These are phyloP conservation scores for Crithidia acanthocephali DNA, from an alignment of 208 protist genomes.

Conservation along the genomic window DNA sequence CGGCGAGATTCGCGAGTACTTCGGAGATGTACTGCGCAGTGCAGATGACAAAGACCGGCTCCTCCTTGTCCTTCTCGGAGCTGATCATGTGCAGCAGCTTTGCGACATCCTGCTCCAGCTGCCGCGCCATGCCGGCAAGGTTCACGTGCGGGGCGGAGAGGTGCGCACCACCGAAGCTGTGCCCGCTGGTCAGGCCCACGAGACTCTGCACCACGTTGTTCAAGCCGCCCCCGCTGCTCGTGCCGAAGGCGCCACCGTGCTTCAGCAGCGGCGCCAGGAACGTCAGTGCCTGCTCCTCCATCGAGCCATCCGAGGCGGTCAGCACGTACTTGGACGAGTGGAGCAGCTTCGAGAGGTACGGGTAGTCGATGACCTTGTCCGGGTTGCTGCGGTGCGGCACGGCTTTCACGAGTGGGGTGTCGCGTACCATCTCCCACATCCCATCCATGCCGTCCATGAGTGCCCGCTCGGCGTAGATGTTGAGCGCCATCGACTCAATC, in stretches of 20 bases:
- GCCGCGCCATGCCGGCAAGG: constrained; percentile 43
- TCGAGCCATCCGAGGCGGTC: constrained; percentile 35
- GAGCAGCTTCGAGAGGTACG: constrained; percentile 56
- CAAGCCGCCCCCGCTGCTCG: constrained; percentile 6
- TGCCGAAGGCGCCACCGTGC: constrained; percentile 16
- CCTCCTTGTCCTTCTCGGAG: constrained; percentile 24
- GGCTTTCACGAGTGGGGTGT: constrained; percentile 33
- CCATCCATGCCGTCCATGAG: constrained; percentile 57
- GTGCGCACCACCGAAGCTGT: constrained; percentile 27
- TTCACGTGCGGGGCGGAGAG: constrained; percentile 71
- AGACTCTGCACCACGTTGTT: constrained; percentile 12
- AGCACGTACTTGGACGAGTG: constrained; percentile 52
- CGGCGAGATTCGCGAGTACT: constrained; percentile 72
- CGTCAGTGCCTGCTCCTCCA: constrained; percentile 48
- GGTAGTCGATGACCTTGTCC: constrained; percentile 62
- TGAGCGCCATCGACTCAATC: constrained; percentile 60
- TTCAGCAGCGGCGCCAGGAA: constrained; percentile 54
- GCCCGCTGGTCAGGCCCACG: constrained; percentile 30
- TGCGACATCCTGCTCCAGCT: constrained; percentile 60
- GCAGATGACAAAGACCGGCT: constrained; percentile 47
- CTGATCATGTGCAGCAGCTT: constrained; percentile 44
- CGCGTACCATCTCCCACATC: constrained; percentile 56
- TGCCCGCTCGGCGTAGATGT: constrained; percentile 66
- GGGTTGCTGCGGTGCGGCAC: constrained; percentile 59
- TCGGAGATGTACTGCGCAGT: constrained; percentile 67